Conservation (phyloP, 257 asterid genomes). For the Solanum bulbocastanum region DNA sequence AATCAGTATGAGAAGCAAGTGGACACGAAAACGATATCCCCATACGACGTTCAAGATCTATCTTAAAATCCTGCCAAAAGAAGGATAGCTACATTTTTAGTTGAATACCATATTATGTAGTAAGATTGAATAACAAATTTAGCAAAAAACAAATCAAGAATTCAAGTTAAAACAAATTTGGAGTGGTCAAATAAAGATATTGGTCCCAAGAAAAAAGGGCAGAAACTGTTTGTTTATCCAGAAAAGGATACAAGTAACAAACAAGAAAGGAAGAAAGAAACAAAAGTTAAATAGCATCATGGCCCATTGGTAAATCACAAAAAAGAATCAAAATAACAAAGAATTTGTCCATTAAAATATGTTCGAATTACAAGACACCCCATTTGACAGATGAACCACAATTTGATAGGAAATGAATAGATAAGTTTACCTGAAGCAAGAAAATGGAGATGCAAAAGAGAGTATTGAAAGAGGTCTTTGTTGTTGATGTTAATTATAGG, state of each 20-base stretch:
- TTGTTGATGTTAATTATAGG: not conserved
- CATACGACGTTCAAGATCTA: slow-evolving; percentile 9
- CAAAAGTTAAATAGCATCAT: not conserved
- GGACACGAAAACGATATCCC: slow-evolving; percentile 23
- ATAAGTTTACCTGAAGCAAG: not conserved
- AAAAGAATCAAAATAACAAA: not conserved
- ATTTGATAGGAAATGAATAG: too few relatives aligned
- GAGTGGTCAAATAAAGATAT: not conserved
- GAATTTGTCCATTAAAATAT: not conserved
- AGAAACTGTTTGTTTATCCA: not conserved
- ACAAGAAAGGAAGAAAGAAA: not conserved
- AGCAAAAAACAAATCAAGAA: not conserved
- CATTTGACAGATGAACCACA: not conserved
- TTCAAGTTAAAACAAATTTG: not conserved
- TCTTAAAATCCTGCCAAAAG: slow-evolving; percentile 5
- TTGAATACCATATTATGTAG: not conserved
- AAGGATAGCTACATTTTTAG: not conserved
- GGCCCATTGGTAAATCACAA: not conserved
- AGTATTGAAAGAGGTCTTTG: not conserved
- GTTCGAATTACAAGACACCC: not conserved
- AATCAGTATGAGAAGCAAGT: slow-evolving; percentile 2
- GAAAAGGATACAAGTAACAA: not conserved
- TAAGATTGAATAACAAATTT: not conserved
- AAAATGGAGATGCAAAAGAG: not conserved
- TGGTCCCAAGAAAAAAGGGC: not conserved